Base-by-base conservation (phyloP, 805 yeast genomes). In the Ogataea allantospora region DNA sequence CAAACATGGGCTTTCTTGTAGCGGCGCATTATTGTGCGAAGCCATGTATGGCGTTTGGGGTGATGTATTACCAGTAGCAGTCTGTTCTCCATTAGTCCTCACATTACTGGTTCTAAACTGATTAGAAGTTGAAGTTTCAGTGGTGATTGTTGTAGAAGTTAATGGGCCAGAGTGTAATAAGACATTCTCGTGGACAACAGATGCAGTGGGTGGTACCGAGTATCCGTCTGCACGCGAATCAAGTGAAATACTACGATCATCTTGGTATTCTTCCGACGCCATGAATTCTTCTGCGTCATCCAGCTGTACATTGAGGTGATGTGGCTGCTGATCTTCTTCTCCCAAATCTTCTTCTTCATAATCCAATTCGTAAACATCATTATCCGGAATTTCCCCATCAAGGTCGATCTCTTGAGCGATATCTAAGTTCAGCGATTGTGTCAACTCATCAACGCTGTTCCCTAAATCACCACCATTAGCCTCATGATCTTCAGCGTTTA, bases 371-470 rank as follows among this genome's bases (percentile, higher is more conserved):
- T 57, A 66, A 13, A 62, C 62, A 33, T 66, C 71, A 21, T 67
- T 69, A 41, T 69, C 64, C 1, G 70, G 67, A 4, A 74, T 50
- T 3, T 66, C 65, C 5, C 70, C 78, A 55, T 77, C 82, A 30
- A 71, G 52, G 47, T 74, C 73, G 22, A 44, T 35, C 23, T 50
- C 62, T 3, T 15, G 28, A 27, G 21, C 34, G 10, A 27, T 19
- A 3, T 27, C 35, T 6, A 37, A 19, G 11, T 42, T 28, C 19
- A 33, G 13, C 7, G 42, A 33, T 9, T 34, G 19, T 2, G 42
- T 20, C n/a, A 36, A 9, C 8, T 40, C 43, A 7, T 43, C 44
- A 16, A 36, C 64, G 18, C 36, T 32, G 6, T 48, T 60, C 28
- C 58, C 63, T 5, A 60, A 63, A 28, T 54, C 38, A 29, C 38